These are phyloP conservation scores for Gossypium stocksii DNA, from an alignment of 345 rosid species.

Conservation along the genomic window DNA sequence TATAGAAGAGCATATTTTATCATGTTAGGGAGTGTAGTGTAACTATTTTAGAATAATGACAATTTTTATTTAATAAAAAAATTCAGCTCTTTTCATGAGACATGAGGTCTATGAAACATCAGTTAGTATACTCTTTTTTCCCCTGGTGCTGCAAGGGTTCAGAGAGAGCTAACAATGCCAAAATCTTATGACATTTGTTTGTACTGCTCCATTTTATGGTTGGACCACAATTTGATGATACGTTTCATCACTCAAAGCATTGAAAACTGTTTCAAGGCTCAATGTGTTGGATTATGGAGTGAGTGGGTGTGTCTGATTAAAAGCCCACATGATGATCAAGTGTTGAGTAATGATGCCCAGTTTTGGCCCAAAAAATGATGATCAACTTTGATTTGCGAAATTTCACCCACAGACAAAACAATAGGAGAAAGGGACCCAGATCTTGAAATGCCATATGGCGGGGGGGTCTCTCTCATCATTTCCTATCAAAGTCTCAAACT, in stretches of 20 bases:
- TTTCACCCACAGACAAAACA: conserved; percentile 27
- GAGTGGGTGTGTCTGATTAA: not conserved
- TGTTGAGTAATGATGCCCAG: not conserved
- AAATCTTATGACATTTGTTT: conserved; percentile 1
- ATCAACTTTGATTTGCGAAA: conserved; percentile 19
- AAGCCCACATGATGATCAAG: conserved; percentile 6
- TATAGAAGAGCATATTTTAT: conserved; percentile 13
- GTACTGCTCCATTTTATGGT: conserved; percentile 12
- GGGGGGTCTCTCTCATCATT: not conserved
- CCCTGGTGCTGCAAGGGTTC: conserved; percentile 9
- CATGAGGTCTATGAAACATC: not conserved
- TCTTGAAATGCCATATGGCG: not conserved
- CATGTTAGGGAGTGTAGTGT: conserved; percentile 13
- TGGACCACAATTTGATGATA: conserved; percentile 25
- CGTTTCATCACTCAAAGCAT: conserved; percentile 1
- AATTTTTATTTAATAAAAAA: conserved; percentile 3
- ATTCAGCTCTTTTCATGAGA: conserved; percentile 5
- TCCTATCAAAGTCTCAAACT: not conserved
- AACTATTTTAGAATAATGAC: conserved; percentile 14
- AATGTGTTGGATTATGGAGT: not conserved
- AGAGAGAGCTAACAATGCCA: conserved; percentile 1
- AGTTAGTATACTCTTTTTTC: not conserved
- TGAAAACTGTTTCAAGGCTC: not conserved
- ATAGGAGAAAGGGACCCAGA: conserved; percentile 18
- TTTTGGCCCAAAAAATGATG: conserved; percentile 14